Conservation (phyloP, 768 basidiomycete genomes). For the Sporobolomyces roseus region DNA sequence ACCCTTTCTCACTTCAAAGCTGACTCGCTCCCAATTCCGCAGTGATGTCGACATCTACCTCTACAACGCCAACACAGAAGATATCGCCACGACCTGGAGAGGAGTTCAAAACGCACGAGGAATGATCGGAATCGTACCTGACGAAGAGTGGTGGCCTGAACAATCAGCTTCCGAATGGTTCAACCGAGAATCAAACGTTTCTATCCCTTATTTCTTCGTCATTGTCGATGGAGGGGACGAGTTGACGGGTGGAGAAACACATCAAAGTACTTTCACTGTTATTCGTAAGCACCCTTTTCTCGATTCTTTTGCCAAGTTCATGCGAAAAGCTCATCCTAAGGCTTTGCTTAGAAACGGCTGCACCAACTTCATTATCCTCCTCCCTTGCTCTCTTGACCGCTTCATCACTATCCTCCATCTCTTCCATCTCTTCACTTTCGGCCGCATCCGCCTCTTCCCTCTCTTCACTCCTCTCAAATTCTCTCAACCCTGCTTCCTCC, state of each 20-base stretch:
- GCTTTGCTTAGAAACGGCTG: constrained; percentile 49
- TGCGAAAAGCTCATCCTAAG: too few species aligned
- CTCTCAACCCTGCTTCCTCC: constrained; percentile 5
- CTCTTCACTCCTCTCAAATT: not conserved
- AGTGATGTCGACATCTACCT: constrained; percentile 72
- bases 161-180: constrained; percentile 47
- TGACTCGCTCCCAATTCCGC: too few species aligned
- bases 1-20: too few species aligned
- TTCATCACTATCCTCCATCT: constrained; percentile 41
- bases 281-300: constrained; percentile 51
- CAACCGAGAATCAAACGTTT: constrained; percentile 51
- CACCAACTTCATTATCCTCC: constrained; percentile 41
- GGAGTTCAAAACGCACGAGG: constrained; percentile 60
- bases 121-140: constrained; percentile 52
- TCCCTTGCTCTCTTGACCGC: constrained; percentile 71
- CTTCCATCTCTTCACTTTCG: constrained; percentile 44
- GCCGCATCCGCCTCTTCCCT: constrained; percentile 8
- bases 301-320: not conserved
- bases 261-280: constrained; percentile 71
- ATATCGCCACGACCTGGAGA: constrained; percentile 53
- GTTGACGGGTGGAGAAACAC: constrained; percentile 60
- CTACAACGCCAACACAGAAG: constrained; percentile 65
- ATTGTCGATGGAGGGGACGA: constrained; percentile 58
- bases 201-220: constrained; percentile 68
- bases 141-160: constrained; percentile 72